Evolutionary conservation across 108 stramenopile species (phyloP).

Genomic region (Nannochloropsis gaditana): DNA sequence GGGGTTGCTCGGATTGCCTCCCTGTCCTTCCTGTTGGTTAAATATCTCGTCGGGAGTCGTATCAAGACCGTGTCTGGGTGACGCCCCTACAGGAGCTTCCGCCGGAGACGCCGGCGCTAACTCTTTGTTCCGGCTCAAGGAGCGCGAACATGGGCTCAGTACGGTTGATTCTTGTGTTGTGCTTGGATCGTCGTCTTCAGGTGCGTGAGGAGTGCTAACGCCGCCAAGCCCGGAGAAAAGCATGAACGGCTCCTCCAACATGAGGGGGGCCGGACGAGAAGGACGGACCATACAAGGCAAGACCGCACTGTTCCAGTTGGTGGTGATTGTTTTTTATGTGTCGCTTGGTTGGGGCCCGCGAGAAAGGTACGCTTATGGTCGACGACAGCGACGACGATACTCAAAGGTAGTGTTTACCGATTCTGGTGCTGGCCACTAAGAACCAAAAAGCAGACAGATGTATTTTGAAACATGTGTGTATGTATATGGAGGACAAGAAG

Average conservation of each 20-base stretch:
- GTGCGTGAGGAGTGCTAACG: background rate
- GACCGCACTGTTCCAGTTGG: background rate
- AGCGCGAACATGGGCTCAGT: background rate
- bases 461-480: no score
- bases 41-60: background rate
- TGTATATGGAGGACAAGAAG: no score
- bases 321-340: background rate
- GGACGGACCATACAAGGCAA: background rate
- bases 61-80: background rate
- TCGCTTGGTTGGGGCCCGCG: no score
- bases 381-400: no score
- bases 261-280: background rate
- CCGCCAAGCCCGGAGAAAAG: background rate
- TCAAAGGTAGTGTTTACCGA: no score
- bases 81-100: background rate
- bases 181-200: background rate
- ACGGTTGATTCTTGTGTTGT: background rate
- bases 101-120: background rate
- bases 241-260: slow-evolving; percentile 20
- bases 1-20: no score
- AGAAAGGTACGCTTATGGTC: no score
- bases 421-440: no score
- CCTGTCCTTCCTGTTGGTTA: background rate
- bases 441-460: no score
- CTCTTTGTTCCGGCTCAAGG: background rate